Conservation (phyloP, 495 filamentous ascomycete species). For the Collariella sp. region DNA sequence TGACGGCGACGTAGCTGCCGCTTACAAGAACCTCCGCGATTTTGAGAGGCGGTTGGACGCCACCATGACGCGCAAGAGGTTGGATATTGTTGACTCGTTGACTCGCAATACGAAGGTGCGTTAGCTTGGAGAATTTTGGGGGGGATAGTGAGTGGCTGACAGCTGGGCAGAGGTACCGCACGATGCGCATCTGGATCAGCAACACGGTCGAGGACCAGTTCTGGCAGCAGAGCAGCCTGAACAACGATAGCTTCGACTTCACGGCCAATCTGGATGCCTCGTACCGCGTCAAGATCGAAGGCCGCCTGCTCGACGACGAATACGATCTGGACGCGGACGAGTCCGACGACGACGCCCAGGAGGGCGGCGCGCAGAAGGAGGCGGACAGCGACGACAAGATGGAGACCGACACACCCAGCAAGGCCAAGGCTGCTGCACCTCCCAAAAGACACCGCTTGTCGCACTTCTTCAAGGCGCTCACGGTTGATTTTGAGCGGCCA, state of each 20-base stretch:
- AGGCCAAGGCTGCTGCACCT: too few species aligned
- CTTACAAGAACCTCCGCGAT: constrained; percentile 76
- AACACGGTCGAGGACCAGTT: constrained; percentile 93
- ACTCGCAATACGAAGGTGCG: constrained; percentile 64
- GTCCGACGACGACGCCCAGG: constrained; percentile 44
- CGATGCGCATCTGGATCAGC: constrained; percentile 86
- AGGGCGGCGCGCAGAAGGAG: constrained; percentile 32
- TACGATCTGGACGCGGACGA: constrained; percentile 50
- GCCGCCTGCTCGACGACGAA: constrained; percentile 72
- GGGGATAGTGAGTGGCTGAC: background rate
- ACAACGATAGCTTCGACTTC: constrained; percentile 67
- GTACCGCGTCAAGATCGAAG: constrained; percentile 90
- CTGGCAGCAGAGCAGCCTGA: constrained; percentile 68
- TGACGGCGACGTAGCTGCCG: constrained; percentile 70
- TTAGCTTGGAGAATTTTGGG: background rate
- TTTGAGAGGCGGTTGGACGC: constrained; percentile 85
- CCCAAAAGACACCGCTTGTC: too few species aligned
- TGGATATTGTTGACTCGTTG: constrained; percentile 81
- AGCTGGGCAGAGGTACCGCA: constrained; percentile 56
- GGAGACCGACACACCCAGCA: constrained; percentile 57
- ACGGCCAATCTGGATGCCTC: constrained; percentile 57
- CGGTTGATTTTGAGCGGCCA: constrained; percentile 71
- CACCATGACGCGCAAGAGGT: constrained; percentile 85
- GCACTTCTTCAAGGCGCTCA: constrained; percentile 91
- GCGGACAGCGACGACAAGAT: constrained; percentile 49